phyloP scores from a whole-genome alignment of 2,329 filamentous ascomycete species.

The Diaporthe helianthi region DNA sequence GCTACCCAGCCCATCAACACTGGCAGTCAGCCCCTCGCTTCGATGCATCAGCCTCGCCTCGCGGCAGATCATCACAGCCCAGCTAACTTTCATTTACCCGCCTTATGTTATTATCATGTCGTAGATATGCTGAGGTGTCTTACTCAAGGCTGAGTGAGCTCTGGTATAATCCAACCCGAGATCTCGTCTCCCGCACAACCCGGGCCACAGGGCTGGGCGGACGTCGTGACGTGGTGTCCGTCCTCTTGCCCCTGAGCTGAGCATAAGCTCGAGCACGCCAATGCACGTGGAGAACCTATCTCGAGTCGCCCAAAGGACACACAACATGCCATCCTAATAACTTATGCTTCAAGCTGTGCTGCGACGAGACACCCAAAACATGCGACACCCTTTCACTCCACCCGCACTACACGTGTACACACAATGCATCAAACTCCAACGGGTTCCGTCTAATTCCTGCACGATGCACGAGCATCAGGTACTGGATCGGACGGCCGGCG shows the following conservation, averaged over 20 bases:
- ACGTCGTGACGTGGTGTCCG: neutral
- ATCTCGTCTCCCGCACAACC: neutral
- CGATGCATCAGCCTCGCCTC: conserved; percentile 8
- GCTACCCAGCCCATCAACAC: neutral
- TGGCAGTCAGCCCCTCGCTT: neutral
- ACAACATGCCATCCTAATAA: conserved; percentile 27
- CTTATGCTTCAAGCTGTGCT: conserved; percentile 23
- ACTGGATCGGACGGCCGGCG: neutral
- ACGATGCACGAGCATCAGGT: no score
- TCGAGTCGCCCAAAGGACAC: conserved; percentile 8
- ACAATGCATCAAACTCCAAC: neutral
- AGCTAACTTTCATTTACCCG: neutral
- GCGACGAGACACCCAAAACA: conserved; percentile 9
- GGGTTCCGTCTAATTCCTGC: neutral
- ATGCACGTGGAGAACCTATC: conserved; percentile 11
- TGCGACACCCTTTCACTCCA: neutral
- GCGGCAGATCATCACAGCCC: neutral
- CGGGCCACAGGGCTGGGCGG: neutral
- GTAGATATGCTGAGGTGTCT: neutral
- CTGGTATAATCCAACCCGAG: neutral
- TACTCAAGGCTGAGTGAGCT: neutral
- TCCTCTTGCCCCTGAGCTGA: conserved; percentile 29
- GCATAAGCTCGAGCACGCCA: conserved; percentile 23
- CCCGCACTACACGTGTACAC: neutral
- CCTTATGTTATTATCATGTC: neutral